Percentiles rank a stretch among this genome's conserved stretches.
Evolutionary conservation across 441 rosid genomes (phyloP).

Genomic region (Hypseocharis bilobata): DNA sequence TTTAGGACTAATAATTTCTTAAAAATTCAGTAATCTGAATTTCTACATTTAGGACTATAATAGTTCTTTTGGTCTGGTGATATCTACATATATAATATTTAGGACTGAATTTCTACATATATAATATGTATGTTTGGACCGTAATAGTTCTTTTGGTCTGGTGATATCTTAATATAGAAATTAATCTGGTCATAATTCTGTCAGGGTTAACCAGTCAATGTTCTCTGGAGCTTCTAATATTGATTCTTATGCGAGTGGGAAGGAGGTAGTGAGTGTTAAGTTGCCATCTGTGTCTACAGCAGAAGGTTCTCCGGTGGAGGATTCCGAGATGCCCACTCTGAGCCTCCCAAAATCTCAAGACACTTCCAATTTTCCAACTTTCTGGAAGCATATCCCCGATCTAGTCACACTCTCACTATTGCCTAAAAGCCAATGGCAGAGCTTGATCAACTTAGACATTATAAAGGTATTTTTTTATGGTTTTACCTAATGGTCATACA

Average conservation of each 20-base stretch:
- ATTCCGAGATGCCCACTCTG: conserved; percentile 32
- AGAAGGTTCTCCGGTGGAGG: conserved; percentile 45
- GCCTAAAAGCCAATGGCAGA: conserved; percentile 96
- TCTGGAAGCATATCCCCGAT: conserved; percentile 62
- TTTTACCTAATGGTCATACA: too few species aligned
- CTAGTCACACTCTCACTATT: conserved; percentile 81
- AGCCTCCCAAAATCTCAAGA: conserved; percentile 28
- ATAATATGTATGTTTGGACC: neutral
- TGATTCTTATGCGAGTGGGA: conserved; percentile 71
- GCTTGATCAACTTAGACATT: conserved; percentile 84
- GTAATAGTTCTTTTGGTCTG: neutral
- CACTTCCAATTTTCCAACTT: conserved; percentile 27
- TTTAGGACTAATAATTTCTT: too few species aligned
- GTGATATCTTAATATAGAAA: conserved; percentile 6
- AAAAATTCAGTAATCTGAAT: too few species aligned
- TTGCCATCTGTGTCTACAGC: conserved; percentile 67
- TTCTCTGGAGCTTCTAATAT: conserved; percentile 61
- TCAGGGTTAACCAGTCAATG: conserved; percentile 84
- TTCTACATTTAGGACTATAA: neutral
- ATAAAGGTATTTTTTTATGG: conserved; percentile 50
- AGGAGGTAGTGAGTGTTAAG: conserved; percentile 57
- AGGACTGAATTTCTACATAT: too few species aligned
- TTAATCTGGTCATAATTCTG: conserved; percentile 6
- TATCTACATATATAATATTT: conserved; percentile 4
- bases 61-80: conserved; percentile 4